Percentiles rank a stretch among this genome's conserved stretches.
Evolutionary conservation across 2,329 filamentous ascomycete genomes (phyloP).

Genomic region (Curvularia hawaiiensis): DNA sequence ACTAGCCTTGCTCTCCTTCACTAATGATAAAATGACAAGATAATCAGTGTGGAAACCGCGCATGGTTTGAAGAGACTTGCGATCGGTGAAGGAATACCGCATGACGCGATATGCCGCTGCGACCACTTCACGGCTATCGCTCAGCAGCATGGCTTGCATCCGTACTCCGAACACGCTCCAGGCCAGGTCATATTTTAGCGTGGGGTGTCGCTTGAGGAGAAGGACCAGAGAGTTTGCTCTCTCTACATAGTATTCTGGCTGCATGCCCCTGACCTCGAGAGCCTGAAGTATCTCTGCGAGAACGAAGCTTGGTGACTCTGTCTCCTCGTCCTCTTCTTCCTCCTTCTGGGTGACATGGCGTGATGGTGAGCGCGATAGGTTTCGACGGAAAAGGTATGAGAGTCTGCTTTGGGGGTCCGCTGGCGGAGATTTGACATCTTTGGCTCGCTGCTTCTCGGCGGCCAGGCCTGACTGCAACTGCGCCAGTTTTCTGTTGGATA

Average conservation of each 20-base stretch:
- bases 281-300: slow-evolving; percentile 89
- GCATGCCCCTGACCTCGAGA: slow-evolving; percentile 84
- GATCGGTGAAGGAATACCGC: slow-evolving; percentile 91
- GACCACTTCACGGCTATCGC: slow-evolving; percentile 93
- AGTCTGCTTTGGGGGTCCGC: slow-evolving; percentile 57
- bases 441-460: slow-evolving; percentile 63
- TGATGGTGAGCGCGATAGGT: slow-evolving; percentile 59
- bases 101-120: slow-evolving; percentile 93
- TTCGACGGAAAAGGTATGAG: slow-evolving; percentile 63
- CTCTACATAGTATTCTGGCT: slow-evolving; percentile 92
- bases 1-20: slow-evolving; percentile 96
- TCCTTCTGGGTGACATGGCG: slow-evolving; percentile 57
- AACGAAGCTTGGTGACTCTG: slow-evolving; percentile 89
- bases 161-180: slow-evolving; percentile 94
- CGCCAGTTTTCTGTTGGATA: slow-evolving; percentile 76
- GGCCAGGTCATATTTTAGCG: slow-evolving; percentile 92
- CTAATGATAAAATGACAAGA: slow-evolving; percentile 86
- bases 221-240: slow-evolving; percentile 92
- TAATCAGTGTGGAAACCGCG: slow-evolving; percentile 88
- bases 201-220: slow-evolving; percentile 91
- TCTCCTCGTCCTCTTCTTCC: slow-evolving; percentile 68
- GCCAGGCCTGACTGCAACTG: slow-evolving; percentile 65
- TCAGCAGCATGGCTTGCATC: slow-evolving; percentile 94
- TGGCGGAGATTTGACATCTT: slow-evolving; percentile 56
- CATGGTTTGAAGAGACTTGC: slow-evolving; percentile 86